Evolutionary conservation across 2,329 filamentous ascomycete species (phyloP), one percentile per base, ranked within the genome.

Genomic region (Pseudogymnoascus sp.): DNA sequence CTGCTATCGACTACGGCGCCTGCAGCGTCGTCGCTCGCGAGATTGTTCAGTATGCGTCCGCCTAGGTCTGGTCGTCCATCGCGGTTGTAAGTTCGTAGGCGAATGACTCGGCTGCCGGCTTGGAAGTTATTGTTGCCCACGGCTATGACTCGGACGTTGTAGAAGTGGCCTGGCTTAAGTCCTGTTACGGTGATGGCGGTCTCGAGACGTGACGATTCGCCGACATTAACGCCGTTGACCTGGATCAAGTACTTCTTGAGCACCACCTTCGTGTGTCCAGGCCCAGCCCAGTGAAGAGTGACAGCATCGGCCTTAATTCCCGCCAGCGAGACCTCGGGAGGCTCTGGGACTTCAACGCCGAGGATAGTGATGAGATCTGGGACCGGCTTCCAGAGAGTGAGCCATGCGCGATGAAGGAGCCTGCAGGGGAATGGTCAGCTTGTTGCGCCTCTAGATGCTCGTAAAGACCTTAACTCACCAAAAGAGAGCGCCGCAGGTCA

Each of bases 71-170:
- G 85, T 31, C 81, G 81, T 61, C 84, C 84, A 73, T 87, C 85
- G 67, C 77, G 80, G 71, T 78, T 82, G 72, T 83, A 86, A 54
- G 94, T 97, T 68, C 89, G 84, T 61, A 99, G 79, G 61, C 94
- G 88, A 65, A 97, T 86, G 37, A 95, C 85, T 4, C 85, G 82
- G 73, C 94, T 97, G 37, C 90, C 89, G 0, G 92, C 91, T 71
- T 96, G 91, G 69, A 97, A 97, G 73, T 94, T 95, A 67, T 92
- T 91, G 31, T 88, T 84, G 58, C 93, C 96, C 60, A 97, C 88
- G 39, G 93, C 91, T 67, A 97, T 89, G 60, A 97, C 90, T 63
- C 93, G 88, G 29, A 99, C 87, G 66, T 96, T 95, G 76, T 97
- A 97, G 70, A 92, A 95, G 69, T 90, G 89, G 66, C 88, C 86